Percentiles rank a stretch among this genome's conserved stretches.
These are phyloP conservation scores for Trametes villosa DNA, from an alignment of 768 basidiomycete species.

Conservation along the genomic window DNA sequence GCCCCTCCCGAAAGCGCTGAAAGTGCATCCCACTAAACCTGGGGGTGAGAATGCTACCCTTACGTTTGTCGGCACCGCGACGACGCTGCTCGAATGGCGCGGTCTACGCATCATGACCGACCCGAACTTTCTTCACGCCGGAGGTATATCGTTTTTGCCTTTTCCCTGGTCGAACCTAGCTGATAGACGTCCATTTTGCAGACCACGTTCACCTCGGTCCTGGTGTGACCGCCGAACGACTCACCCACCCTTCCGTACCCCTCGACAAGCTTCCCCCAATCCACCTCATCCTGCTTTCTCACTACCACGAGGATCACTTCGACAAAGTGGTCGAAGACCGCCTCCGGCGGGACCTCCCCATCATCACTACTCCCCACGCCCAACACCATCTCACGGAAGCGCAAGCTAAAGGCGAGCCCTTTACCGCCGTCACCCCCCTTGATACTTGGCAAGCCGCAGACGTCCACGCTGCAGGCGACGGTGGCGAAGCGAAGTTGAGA, in stretches of 20 bases:
- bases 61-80: constrained; percentile 29
- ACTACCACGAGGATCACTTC: constrained; percentile 39
- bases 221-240: constrained; percentile 34
- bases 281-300: constrained; percentile 37
- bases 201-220: constrained; percentile 36
- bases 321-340: constrained; percentile 38
- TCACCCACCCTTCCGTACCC: constrained; percentile 37
- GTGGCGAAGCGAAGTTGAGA: too few relatives aligned
- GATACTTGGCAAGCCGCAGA: constrained; percentile 20
- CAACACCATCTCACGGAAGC: constrained; percentile 21
- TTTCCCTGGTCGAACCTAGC: not conserved
- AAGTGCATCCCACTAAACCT: constrained; percentile 4
- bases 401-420: constrained; percentile 15
- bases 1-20: too few relatives aligned
- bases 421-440: constrained; percentile 19
- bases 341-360: constrained; percentile 38
- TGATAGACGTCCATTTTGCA: constrained; percentile 9
- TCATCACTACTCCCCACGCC: constrained; percentile 38
- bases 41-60: constrained; percentile 8
- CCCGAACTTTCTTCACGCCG: constrained; percentile 31
- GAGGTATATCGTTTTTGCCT: not conserved
- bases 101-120: constrained; percentile 33
- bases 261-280: constrained; percentile 36
- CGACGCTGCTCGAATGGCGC: constrained; percentile 28
- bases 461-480: not conserved